phyloP scores from a whole-genome alignment of 2,329 filamentous ascomycete species.

The Trichoderma atrobrunneum region DNA sequence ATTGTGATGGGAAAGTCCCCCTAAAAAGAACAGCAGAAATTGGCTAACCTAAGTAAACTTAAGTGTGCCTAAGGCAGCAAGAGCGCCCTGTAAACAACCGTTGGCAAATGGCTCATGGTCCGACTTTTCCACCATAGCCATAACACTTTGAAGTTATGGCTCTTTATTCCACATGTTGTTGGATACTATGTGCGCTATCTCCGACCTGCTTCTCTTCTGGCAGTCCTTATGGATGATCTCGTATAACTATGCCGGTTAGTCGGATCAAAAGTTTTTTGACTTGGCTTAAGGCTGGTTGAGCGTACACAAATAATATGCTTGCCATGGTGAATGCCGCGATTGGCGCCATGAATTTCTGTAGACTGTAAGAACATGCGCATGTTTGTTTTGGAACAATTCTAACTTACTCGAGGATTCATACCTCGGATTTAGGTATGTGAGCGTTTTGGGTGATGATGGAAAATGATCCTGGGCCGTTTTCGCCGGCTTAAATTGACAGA shows the following conservation, averaged over 20 bases:
- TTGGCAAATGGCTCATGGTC: neutral
- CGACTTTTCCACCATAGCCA: neutral
- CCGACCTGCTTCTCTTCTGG: slow-evolving; percentile 1
- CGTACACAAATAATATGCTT: slow-evolving; percentile 3
- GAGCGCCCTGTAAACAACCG: too few species aligned
- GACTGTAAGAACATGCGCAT: neutral
- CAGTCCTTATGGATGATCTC: neutral
- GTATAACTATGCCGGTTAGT: slow-evolving; percentile 4
- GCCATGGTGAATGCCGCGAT: neutral
- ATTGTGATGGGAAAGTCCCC: too few species aligned
- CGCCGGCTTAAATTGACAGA: neutral
- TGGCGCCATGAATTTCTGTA: slow-evolving; percentile 1
- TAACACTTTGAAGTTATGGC: neutral
- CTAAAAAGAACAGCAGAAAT: too few species aligned
- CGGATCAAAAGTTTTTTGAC: neutral
- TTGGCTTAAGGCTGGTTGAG: neutral
- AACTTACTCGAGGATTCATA: neutral
- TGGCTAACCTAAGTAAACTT: neutral
- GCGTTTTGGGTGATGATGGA: neutral
- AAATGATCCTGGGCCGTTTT: neutral
- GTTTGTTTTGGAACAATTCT: neutral
- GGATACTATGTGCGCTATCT: neutral
- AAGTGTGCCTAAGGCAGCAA: neutral
- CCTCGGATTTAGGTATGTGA: neutral
- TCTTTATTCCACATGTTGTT: neutral